phyloP scores from a whole-genome alignment of 2,329 filamentous ascomycete species.

The Claviceps maximensis region DNA sequence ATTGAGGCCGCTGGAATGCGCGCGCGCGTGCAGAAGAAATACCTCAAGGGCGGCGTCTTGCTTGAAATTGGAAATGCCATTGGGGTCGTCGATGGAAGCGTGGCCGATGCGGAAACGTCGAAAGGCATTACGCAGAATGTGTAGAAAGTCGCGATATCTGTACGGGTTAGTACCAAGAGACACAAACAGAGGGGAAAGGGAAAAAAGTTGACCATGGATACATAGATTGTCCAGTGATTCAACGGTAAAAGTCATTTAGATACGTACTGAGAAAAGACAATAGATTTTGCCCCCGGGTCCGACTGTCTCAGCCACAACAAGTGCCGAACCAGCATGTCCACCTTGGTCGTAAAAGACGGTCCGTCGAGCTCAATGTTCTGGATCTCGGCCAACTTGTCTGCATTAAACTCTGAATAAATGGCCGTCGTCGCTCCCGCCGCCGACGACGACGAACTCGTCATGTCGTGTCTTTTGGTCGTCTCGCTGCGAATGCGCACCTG shows the following conservation, averaged over 20 bases:
- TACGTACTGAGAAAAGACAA: slow-evolving; percentile 74
- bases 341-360: slow-evolving; percentile 74
- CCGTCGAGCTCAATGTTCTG: slow-evolving; percentile 63
- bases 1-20: slow-evolving; percentile 79
- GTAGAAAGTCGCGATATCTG: slow-evolving; percentile 62
- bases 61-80: slow-evolving; percentile 66
- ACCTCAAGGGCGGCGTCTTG: slow-evolving; percentile 61
- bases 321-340: slow-evolving; percentile 72
- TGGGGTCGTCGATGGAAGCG: slow-evolving; percentile 52
- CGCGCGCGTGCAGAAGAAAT: slow-evolving; percentile 79
- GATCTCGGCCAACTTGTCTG: slow-evolving; percentile 62
- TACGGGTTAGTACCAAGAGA: background rate
- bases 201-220: too few species aligned
- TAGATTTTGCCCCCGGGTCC: slow-evolving; percentile 77
- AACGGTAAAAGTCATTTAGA: background rate
- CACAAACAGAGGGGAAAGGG: too few species aligned
- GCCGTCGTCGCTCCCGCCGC: slow-evolving; percentile 11
- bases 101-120: slow-evolving; percentile 57
- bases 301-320: slow-evolving; percentile 72
- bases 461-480: slow-evolving; percentile 6
- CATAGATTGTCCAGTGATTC: too few species aligned
- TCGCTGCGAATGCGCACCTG: slow-evolving; percentile 50
- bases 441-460: slow-evolving; percentile 10
- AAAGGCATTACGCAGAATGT: slow-evolving; percentile 60
- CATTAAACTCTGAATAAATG: slow-evolving; percentile 70